A percentile compares a stretch with the other conserved stretches of the same genome.
Conservation (phyloP, 768 basidiomycete species). For the Lactarius vividus region DNA sequence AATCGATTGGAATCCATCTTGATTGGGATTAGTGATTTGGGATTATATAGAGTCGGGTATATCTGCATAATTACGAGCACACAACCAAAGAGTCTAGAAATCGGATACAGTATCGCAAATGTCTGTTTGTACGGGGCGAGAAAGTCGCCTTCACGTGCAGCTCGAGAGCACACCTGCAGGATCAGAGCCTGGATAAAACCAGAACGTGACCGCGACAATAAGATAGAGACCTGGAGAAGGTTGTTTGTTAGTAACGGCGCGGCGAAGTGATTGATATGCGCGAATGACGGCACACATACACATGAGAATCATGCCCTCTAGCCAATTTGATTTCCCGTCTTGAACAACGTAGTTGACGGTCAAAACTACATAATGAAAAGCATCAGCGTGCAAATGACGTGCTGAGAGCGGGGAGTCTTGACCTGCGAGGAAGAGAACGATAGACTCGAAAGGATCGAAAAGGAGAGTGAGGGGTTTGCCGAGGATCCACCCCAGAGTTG, state of each 20-base stretch:
- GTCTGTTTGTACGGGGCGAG: background rate
- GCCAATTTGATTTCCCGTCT: constrained; percentile 83
- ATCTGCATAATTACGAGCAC: background rate
- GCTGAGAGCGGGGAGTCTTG: constrained; percentile 2
- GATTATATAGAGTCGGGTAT: background rate
- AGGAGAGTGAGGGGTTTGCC: constrained; percentile 77
- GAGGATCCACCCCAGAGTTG: constrained; percentile 75
- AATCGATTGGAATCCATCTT: background rate
- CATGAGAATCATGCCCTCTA: constrained; percentile 75
- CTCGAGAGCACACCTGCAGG: constrained; percentile 18
- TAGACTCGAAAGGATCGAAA: constrained; percentile 87
- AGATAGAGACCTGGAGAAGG: constrained; percentile 56
- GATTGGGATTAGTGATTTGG: background rate
- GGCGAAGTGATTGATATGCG: background rate
- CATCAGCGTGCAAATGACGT: constrained; percentile 3
- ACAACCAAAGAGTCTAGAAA: background rate
- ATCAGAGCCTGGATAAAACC: constrained; percentile 48
- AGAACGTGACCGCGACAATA: constrained; percentile 68
- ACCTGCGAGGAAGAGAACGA: constrained; percentile 55
- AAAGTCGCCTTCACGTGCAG: constrained; percentile 5
- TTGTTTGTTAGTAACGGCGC: constrained; percentile 12
- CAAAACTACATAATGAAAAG: constrained; percentile 48
- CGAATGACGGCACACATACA: constrained; percentile 40
- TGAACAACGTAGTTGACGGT: constrained; percentile 80
- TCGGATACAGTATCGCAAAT: background rate